Conservation (phyloP, 1,139 yeast species). For the Spencermartinsiella ligniputridi region DNA sequence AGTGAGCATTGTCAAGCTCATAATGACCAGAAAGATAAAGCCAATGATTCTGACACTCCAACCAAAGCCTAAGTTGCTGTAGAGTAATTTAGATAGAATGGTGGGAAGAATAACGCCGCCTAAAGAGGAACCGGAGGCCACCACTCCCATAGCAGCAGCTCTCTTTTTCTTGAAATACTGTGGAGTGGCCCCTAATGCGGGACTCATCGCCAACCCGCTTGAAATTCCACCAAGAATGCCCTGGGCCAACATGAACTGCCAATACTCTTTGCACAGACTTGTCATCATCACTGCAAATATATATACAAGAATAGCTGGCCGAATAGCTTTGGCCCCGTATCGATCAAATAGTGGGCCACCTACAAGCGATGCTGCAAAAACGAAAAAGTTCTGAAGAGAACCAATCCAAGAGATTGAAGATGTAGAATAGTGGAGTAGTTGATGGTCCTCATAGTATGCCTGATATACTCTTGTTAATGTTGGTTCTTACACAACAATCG, state of each 20-base stretch:
- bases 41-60: constrained; percentile 34
- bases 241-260: constrained; percentile 55
- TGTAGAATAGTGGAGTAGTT: not conserved
- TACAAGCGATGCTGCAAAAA: constrained; percentile 45
- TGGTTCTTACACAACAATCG: too few species aligned
- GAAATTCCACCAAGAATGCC: constrained; percentile 55
- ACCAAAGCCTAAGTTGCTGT: constrained; percentile 29
- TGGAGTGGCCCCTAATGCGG: constrained; percentile 32
- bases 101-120: constrained; percentile 35
- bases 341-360: constrained; percentile 11
- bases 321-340: constrained; percentile 21
- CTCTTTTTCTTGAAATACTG: constrained; percentile 53
- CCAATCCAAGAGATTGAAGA: not conserved
- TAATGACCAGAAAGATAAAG: constrained; percentile 20
- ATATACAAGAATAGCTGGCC: constrained; percentile 41
- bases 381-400: not conserved
- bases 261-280: constrained; percentile 46
- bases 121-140: constrained; percentile 56
- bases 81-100: constrained; percentile 25
- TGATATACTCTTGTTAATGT: constrained; percentile 60
- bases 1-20: constrained; percentile 28
- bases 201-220: constrained; percentile 33
- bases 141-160: constrained; percentile 52
- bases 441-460: constrained; percentile 43
- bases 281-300: constrained; percentile 47